Percentiles rank a stretch among this genome's conserved stretches.
phyloP scores from a whole-genome alignment of 208 protist genomes.

The Leishmania tarentolae region DNA sequence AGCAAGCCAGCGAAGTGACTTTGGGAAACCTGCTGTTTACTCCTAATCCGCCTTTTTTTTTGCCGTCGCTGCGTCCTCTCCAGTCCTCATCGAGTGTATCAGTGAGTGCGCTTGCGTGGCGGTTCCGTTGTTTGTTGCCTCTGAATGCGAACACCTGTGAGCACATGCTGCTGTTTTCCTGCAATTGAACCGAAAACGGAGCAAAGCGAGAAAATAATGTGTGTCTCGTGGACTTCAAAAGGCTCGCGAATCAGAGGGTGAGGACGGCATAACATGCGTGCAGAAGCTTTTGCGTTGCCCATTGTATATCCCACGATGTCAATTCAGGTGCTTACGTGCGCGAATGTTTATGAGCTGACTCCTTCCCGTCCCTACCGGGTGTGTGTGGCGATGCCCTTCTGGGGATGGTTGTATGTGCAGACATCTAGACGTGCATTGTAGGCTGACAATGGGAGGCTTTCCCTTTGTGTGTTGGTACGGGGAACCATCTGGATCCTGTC shows the following conservation, averaged over 20 bases:
- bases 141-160: neutral
- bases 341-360: neutral
- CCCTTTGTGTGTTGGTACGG: neutral
- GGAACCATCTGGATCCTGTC: neutral
- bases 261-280: neutral
- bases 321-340: neutral
- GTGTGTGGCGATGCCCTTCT: neutral
- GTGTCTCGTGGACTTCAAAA: neutral
- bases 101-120: neutral
- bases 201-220: neutral
- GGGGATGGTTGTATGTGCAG: neutral
- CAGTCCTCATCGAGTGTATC: neutral
- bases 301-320: neutral
- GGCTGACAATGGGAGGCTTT: neutral
- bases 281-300: neutral
- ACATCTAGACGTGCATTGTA: neutral
- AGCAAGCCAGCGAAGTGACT: neutral
- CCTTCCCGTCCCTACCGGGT: neutral
- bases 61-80: neutral
- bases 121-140: neutral
- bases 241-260: neutral
- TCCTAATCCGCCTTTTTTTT: neutral
- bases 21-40: neutral
- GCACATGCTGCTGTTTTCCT: neutral
- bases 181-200: neutral